Percentiles rank a stretch among this genome's conserved stretches.
Conservation (phyloP, 2,329 filamentous ascomycete genomes). For the Botrytis galanthina region DNA sequence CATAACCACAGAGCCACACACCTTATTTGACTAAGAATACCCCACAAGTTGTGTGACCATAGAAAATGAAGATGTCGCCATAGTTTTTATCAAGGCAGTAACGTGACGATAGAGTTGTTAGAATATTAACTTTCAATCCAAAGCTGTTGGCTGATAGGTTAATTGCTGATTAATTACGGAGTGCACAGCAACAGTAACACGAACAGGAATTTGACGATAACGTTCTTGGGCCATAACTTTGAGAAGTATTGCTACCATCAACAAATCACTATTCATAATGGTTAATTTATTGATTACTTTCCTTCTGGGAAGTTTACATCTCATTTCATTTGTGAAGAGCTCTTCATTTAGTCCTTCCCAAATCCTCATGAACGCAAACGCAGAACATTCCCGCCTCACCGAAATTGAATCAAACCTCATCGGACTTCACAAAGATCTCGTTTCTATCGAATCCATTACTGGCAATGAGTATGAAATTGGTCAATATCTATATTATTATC, state of each 20-base stretch:
- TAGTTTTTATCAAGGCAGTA: not conserved
- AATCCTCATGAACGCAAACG: not conserved
- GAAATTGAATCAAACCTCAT: not conserved
- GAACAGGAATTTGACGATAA: not conserved
- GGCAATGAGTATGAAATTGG: constrained; percentile 10
- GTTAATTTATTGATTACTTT: not conserved
- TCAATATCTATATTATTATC: not conserved
- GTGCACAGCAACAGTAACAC: not conserved
- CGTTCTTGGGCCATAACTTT: not conserved
- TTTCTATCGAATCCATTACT: constrained; percentile 10
- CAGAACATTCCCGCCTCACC: not conserved
- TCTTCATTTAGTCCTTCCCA: not conserved
- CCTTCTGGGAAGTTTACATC: not conserved
- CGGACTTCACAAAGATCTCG: not conserved
- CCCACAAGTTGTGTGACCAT: not conserved
- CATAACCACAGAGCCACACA: not conserved
- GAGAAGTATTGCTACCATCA: not conserved
- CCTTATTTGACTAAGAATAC: not conserved
- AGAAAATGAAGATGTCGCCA: not conserved
- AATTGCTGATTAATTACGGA: not conserved
- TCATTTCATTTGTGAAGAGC: not conserved
- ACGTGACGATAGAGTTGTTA: not conserved
- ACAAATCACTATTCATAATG: not conserved
- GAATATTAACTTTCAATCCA: not conserved
- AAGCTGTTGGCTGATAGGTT: not conserved